Evolutionary conservation across 2,329 filamentous ascomycete genomes (phyloP).

Genomic region (Calonectria hongkongensis): DNA sequence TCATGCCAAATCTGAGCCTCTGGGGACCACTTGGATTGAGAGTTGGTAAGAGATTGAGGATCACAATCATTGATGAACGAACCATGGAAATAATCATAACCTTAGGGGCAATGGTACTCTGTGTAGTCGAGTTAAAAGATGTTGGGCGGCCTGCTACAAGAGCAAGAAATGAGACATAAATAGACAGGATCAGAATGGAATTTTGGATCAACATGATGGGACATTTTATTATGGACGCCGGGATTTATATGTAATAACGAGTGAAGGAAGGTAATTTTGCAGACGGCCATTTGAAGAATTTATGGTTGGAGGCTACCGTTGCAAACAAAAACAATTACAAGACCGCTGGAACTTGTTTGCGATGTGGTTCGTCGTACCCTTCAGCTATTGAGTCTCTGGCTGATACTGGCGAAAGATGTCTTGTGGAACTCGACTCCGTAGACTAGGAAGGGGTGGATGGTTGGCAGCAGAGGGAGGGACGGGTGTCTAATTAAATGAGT

Average conservation of each 20-base stretch:
- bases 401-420: conserved; percentile 41
- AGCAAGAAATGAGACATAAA: conserved; percentile 22
- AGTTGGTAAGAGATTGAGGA: conserved; percentile 29
- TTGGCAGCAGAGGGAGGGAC: background rate
- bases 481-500: background rate
- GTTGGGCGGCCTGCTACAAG: conserved; percentile 24
- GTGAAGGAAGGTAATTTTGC: background rate
- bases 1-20: conserved; percentile 78
- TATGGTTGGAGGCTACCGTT: conserved; percentile 7
- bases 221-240: background rate
- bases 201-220: conserved; percentile 38
- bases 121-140: background rate
- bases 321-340: background rate
- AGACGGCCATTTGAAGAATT: conserved; percentile 17
- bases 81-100: conserved; percentile 79
- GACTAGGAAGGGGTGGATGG: conserved; percentile 9
- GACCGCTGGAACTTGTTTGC: background rate
- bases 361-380: background rate
- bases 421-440: conserved; percentile 43
- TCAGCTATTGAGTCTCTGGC: background rate
- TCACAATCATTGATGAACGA: conserved; percentile 45
- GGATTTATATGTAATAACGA: background rate
- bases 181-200: conserved; percentile 33
- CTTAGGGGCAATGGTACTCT: conserved; percentile 69
- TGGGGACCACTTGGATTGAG: conserved; percentile 71